These are phyloP conservation scores for Sporopachydermia quercuum DNA, from an alignment of 805 yeast genomes.

Conservation along the genomic window DNA sequence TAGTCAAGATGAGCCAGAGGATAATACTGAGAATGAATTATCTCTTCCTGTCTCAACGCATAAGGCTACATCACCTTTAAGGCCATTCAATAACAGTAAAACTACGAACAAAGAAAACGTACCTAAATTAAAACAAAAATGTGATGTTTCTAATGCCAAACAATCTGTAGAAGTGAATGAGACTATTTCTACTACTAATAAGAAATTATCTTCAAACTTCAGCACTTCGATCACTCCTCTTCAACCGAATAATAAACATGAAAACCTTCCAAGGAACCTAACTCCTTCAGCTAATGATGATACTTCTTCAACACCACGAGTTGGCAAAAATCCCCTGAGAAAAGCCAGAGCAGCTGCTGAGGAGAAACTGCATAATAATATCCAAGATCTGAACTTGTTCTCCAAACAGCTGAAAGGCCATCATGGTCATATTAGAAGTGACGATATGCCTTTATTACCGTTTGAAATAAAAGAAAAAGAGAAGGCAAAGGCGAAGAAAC, in stretches of 20 bases:
- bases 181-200: neutral
- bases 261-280: no score
- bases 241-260: constrained; percentile 8
- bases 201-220: constrained; percentile 3
- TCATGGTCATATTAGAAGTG: constrained; percentile 18
- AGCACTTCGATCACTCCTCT: constrained; percentile 7
- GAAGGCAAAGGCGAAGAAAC: constrained; percentile 5
- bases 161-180: neutral
- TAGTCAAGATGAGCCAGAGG: constrained; percentile 1
- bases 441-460: constrained; percentile 23
- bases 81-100: no score
- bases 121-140: no score
- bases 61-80: constrained; percentile 3
- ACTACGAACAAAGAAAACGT: constrained; percentile 2
- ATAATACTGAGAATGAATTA: constrained; percentile 1
- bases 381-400: constrained; percentile 51
- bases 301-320: no score
- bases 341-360: constrained; percentile 59
- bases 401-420: constrained; percentile 34
- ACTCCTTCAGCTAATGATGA: no score
- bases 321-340: constrained; percentile 19
- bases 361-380: constrained; percentile 47
- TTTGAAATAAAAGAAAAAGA: constrained; percentile 23
- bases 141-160: no score
- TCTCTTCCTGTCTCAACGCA: neutral